Evolutionary conservation across 805 yeast genomes (phyloP).

Genomic region (Saccharomyces paradoxus): DNA sequence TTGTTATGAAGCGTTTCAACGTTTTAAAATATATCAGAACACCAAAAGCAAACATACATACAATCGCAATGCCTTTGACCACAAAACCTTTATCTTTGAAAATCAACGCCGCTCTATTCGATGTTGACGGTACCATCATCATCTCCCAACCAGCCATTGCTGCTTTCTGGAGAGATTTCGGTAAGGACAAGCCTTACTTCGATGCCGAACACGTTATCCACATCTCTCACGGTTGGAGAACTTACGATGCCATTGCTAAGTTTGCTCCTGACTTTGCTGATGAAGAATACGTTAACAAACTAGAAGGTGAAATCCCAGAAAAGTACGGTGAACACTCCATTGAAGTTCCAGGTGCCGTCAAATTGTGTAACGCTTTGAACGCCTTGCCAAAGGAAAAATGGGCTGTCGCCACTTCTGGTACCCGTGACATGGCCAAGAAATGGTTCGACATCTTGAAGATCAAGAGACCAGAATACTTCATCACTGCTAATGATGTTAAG

Average conservation of each 20-base stretch:
- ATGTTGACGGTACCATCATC: constrained; percentile 82
- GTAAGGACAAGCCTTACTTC: constrained; percentile 56
- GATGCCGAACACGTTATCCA: constrained; percentile 64
- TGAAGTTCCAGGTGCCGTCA: constrained; percentile 70
- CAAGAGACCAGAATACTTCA: constrained; percentile 62
- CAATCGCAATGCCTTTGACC: constrained; percentile 18
- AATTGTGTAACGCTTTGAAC: constrained; percentile 48
- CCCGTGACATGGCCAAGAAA: constrained; percentile 63
- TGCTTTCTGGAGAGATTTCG: constrained; percentile 72
- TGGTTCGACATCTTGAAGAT: constrained; percentile 65
- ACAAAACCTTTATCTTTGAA: constrained; percentile 28
- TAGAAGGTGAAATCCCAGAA: constrained; percentile 64
- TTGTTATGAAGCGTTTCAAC: not conserved
- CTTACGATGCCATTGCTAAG: constrained; percentile 65
- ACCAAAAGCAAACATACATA: not conserved
- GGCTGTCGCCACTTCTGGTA: constrained; percentile 86
- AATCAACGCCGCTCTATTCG: constrained; percentile 54
- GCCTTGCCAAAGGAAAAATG: constrained; percentile 51
- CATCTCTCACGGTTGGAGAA: constrained; percentile 77
- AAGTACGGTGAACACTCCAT: constrained; percentile 65
- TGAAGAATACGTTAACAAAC: constrained; percentile 52
- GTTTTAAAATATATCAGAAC: not conserved
- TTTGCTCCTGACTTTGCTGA: constrained; percentile 70
- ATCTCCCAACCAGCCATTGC: constrained; percentile 77
- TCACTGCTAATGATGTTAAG: constrained; percentile 72